Evolutionary conservation across 257 asterid genomes (phyloP), one percentile per base, ranked within the genome.

Genomic region (Nicotiana benthamiana): DNA sequence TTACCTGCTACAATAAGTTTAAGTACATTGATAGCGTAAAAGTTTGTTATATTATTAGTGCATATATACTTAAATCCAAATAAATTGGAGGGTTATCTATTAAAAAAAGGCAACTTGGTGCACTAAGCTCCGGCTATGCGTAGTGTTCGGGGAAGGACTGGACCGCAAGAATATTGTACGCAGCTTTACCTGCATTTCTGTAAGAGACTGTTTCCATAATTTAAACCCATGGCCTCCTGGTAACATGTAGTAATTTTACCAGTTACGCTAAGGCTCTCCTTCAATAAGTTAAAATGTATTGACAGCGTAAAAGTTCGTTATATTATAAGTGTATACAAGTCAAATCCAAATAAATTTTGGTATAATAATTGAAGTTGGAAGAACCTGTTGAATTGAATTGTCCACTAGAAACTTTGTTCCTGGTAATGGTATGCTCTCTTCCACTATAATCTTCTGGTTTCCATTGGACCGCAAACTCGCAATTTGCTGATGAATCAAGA

Each of bases 381-480:
- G 77, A 70, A 92, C 93, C 95, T 87, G 81, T 67, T 57, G 84
- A 75, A 64, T n/a, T 75, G 40, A 72, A 56, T 70, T 80, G 63
- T 75, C 57, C 59, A 15, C 36, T 56, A 72, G 65, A 22, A 36
- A 20, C 67, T 56, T 54, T 75, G 20, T 83, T 84, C 53, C 79
- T 2, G 28, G 80, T 59, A 51, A 64, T 80, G 28, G 3, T 62
- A 77, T 68, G 80, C 53, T 75, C 59, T 32, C 40, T 26, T 9
- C 54, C 62, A 13, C 26, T 20, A 76, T 63, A 10, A 76, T 20
- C 56, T 24, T 17, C 18, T 6, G 75, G 26, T 64, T 84, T 75
- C 79, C 53, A 79, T n/a, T 46, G 83, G 32, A 87, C 17, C 61
- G 63, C 88, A 1, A 15, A 63, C 30, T 84, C 81, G 40, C 1